A percentile compares a stretch with the other conserved stretches of the same genome.
These are phyloP conservation scores for Leccinum uliginosum DNA, from an alignment of 768 basidiomycete genomes.

Conservation along the genomic window DNA sequence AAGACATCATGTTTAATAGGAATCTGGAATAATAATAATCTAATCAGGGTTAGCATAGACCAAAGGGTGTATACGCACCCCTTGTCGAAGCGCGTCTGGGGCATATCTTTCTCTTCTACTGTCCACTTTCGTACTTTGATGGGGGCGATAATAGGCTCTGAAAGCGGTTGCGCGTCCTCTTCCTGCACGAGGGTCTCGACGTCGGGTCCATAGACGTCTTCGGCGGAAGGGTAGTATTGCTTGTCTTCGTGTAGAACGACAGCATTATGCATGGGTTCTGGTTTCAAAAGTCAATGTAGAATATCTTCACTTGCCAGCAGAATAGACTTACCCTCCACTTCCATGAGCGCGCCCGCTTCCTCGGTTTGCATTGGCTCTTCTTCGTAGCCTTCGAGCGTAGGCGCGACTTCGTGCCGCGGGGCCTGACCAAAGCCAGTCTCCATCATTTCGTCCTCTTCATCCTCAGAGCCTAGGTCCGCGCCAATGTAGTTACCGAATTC, in stretches of 20 bases:
- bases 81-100: constrained; percentile 96
- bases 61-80: constrained; percentile 49
- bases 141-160: constrained; percentile 93
- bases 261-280: constrained; percentile 76
- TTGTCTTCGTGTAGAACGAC: constrained; percentile 96
- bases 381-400: constrained; percentile 80
- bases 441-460: constrained; percentile 51
- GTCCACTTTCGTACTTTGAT: constrained; percentile 94
- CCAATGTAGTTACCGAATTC: constrained; percentile 99
- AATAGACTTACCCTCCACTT: constrained; percentile 64
- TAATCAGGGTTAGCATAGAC: constrained; percentile 4
- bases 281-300: constrained; percentile 9
- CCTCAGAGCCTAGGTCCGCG: constrained; percentile 86
- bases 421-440: constrained; percentile 46
- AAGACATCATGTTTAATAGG: constrained; percentile 83
- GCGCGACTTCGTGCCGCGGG: constrained; percentile 35
- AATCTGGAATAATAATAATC: constrained; percentile 52
- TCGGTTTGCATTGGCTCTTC: constrained; percentile 57
- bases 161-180: constrained; percentile 92
- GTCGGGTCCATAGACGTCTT: constrained; percentile 86
- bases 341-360: constrained; percentile 72
- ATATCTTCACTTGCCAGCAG: background rate
- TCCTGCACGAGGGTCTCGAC: constrained; percentile 98
- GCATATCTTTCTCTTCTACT: constrained; percentile 93
- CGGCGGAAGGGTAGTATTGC: constrained; percentile 93